Conservation (phyloP, 2,329 filamentous ascomycete species). For the Aspergillus uvarum region DNA sequence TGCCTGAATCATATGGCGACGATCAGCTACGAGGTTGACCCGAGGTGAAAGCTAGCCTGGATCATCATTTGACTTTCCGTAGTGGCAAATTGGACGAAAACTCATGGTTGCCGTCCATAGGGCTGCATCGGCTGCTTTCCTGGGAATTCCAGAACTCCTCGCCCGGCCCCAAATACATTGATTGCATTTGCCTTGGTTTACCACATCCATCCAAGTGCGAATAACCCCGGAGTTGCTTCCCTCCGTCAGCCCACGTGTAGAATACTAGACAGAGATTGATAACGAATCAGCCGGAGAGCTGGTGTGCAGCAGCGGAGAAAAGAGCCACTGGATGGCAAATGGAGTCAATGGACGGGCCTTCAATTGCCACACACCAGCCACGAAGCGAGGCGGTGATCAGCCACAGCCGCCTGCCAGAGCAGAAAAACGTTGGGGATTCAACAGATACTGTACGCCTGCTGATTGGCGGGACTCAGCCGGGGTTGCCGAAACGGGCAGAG, state of each 20-base stretch:
- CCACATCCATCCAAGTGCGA: too few relatives aligned
- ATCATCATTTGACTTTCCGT: background rate
- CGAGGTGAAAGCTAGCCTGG: background rate
- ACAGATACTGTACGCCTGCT: slow-evolving; percentile 13
- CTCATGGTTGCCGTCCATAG: background rate
- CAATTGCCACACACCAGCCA: slow-evolving; percentile 4
- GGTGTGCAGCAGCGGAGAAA: background rate
- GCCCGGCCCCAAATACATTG: background rate
- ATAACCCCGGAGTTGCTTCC: background rate
- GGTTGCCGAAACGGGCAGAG: slow-evolving; percentile 12
- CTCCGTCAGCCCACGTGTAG: background rate
- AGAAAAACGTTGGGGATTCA: slow-evolving; percentile 38
- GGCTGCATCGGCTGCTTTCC: background rate
- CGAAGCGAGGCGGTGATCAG: background rate
- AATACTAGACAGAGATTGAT: background rate
- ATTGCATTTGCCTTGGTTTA: too few relatives aligned
- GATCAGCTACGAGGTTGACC: background rate
- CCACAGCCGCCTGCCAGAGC: slow-evolving; percentile 14
- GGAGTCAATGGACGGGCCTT: background rate
- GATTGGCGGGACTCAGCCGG: slow-evolving; percentile 12
- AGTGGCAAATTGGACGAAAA: background rate
- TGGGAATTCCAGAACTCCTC: background rate
- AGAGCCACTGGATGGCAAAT: background rate
- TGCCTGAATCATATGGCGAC: slow-evolving; percentile 7
- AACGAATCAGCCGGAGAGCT: background rate